Base-by-base conservation (phyloP, 257 asterid genomes). In the Pogostemon cablin region DNA sequence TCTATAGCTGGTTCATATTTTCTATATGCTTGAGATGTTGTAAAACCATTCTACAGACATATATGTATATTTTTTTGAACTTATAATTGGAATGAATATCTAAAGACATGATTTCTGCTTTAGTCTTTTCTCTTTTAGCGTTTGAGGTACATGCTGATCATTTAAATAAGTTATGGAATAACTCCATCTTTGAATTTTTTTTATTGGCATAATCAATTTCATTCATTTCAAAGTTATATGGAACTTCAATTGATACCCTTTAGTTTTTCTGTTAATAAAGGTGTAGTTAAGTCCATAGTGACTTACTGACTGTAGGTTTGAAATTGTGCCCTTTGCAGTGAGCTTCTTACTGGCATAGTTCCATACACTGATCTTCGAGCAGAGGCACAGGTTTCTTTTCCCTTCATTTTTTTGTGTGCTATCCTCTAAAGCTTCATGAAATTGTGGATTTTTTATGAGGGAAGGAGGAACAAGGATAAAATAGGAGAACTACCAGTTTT, bases 311-410 rank as follows among this genome's bases (percentile, higher is more conserved):
- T 43, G 9, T 64, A 55, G 62, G 41, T 61, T 54, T 75, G 62
- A 62, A 67, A 69, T 76, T 62, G 15, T 62, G 46, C 53, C 15
- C 75, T 39, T 66, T 80, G 88, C 92, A 95, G 99, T 81, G 98
- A 95, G 79, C 92, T 95, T 80, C 93, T 95, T 61, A 89, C 96
- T 25, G 96, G 98, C 78, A 89, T 89, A 25, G 93, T 91, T 73
- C 99, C 99, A 6, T 95, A 89, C 76, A 95, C 99, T 11, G 99
- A 95, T 81, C 96, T 91, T 61, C 96, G 95, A 78, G 93, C 99
- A 39, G 99, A 95, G 84, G 90, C 96, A 67, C 92, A 95, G 95
- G 98, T 91, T 67, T 69, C 37, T 47, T 62, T 68, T 58, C 49
- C 53, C 49, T 67, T 68, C 35, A 38, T 63, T 49, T 54, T 32